Percentiles rank a stretch among this genome's conserved stretches.
phyloP scores from a whole-genome alignment of 305 asterid genomes.

The Fraxinus latifolia region DNA sequence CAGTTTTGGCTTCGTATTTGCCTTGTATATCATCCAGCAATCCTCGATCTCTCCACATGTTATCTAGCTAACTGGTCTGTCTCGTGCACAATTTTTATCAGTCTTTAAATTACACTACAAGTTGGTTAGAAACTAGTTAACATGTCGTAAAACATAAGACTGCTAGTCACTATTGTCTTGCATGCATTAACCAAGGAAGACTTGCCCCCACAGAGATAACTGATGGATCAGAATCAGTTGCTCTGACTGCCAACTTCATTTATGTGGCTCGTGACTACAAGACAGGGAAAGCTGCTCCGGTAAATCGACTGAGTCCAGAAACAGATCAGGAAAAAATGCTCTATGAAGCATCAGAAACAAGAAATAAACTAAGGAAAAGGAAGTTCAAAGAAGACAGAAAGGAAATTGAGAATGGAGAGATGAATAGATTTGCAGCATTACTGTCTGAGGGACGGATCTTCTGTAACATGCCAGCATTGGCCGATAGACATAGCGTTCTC shows the following conservation, averaged over 20 bases:
- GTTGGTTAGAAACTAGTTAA: background rate
- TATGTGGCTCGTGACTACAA: conserved; percentile 88
- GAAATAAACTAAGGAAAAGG: conserved; percentile 54
- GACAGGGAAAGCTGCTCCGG: conserved; percentile 75
- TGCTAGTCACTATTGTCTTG: background rate
- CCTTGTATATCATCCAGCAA: conserved; percentile 1
- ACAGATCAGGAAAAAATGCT: conserved; percentile 63
- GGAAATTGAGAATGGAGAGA: conserved; percentile 52
- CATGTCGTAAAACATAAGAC: background rate
- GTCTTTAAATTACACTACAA: background rate
- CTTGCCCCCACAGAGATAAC: conserved; percentile 36
- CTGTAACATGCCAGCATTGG: conserved; percentile 90
- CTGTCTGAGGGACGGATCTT: conserved; percentile 75
- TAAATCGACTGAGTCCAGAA: conserved; percentile 64
- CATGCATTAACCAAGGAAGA: conserved; percentile 13
- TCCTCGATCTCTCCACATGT: background rate
- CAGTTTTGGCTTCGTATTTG: background rate
- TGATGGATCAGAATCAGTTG: conserved; percentile 51
- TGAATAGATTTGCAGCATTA: conserved; percentile 45
- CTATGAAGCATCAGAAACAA: conserved; percentile 67
- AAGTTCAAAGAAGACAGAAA: conserved; percentile 40
- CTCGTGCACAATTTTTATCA: background rate
- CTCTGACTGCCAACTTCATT: conserved; percentile 80
- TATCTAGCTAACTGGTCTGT: conserved; percentile 1
- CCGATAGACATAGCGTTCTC: conserved; percentile 80